A percentile compares a stretch with the other conserved stretches of the same genome.
phyloP scores from a whole-genome alignment of 495 filamentous ascomycete species.

The Thozetella sp. region DNA sequence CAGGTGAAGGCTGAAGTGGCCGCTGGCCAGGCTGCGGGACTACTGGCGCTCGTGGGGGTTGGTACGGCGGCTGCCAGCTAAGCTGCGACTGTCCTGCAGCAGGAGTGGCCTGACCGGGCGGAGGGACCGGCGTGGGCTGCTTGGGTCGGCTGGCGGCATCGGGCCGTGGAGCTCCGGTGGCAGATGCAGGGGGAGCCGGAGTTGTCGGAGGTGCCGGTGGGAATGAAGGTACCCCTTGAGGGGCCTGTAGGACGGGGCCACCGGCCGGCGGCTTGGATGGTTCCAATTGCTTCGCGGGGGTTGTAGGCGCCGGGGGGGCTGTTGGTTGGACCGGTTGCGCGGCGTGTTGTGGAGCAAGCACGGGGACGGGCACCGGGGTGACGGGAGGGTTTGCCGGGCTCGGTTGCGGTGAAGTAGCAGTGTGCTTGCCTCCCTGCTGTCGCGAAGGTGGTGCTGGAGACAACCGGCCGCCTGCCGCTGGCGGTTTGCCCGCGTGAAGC shows the following conservation, averaged over 20 bases:
- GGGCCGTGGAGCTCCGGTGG: background rate
- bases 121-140: background rate
- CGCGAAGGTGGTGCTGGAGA: no score
- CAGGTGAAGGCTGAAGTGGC: slow-evolving; percentile 3
- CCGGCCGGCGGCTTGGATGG: background rate
- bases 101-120: background rate
- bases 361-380: no score
- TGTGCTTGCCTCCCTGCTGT: background rate
- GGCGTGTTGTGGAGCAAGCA: background rate
- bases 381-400: background rate
- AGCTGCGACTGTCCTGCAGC: background rate
- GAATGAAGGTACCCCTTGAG: background rate
- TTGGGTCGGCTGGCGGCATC: background rate
- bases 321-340: background rate
- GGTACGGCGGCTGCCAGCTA: slow-evolving; percentile 1
- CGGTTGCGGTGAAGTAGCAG: background rate
- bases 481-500: background rate
- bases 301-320: background rate
- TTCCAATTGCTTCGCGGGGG: background rate
- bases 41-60: slow-evolving; percentile 4
- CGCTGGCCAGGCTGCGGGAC: slow-evolving; percentile 16
- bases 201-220: background rate
- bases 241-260: background rate
- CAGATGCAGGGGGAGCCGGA: background rate
- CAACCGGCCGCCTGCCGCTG: background rate